Evolutionary conservation across 2,329 filamentous ascomycete genomes (phyloP).

Genomic region (Fusarium buharicum): DNA sequence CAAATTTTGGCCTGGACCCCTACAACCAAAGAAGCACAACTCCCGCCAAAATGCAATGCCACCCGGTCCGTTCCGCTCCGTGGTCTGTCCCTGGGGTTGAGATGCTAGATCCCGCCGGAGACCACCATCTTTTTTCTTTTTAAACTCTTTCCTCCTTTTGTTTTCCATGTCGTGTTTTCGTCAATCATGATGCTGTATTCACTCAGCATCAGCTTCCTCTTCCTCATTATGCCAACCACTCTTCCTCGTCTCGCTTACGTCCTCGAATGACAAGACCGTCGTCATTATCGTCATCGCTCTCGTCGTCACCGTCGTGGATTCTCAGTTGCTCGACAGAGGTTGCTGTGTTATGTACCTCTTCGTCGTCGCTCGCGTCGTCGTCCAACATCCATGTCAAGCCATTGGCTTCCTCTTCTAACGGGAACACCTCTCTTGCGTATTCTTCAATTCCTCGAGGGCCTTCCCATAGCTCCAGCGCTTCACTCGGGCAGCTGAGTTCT

Average conservation of each 20-base stretch:
- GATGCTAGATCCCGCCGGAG: slow-evolving; percentile 21
- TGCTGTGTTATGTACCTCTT: slow-evolving; percentile 50
- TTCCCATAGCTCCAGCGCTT: slow-evolving; percentile 88
- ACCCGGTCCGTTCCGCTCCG: slow-evolving; percentile 33
- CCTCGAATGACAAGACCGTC: slow-evolving; percentile 69
- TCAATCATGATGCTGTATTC: slow-evolving; percentile 9
- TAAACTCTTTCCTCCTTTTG: slow-evolving; percentile 21
- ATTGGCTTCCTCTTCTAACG: slow-evolving; percentile 93
- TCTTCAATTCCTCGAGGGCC: slow-evolving; percentile 91
- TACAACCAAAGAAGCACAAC: slow-evolving; percentile 38
- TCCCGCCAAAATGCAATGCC: slow-evolving; percentile 46
- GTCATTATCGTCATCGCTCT: slow-evolving; percentile 65
- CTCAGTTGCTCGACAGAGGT: slow-evolving; percentile 53
- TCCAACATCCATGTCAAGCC: slow-evolving; percentile 91
- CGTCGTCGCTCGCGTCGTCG: slow-evolving; percentile 57
- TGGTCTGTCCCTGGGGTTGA: slow-evolving; percentile 24
- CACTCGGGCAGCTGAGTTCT: slow-evolving; percentile 73
- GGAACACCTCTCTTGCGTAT: slow-evolving; percentile 93
- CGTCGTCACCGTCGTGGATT: slow-evolving; percentile 56
- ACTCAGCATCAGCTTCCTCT: slow-evolving; percentile 8
- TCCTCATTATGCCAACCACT: slow-evolving; percentile 63
- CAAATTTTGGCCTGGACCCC: slow-evolving; percentile 18
- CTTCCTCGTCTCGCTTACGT: slow-evolving; percentile 66
- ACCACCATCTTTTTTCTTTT: slow-evolving; percentile 23
- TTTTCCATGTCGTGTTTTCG: slow-evolving; percentile 26